phyloP scores from a whole-genome alignment of 805 yeast genomes.

The Jamesozyma rosinii region DNA sequence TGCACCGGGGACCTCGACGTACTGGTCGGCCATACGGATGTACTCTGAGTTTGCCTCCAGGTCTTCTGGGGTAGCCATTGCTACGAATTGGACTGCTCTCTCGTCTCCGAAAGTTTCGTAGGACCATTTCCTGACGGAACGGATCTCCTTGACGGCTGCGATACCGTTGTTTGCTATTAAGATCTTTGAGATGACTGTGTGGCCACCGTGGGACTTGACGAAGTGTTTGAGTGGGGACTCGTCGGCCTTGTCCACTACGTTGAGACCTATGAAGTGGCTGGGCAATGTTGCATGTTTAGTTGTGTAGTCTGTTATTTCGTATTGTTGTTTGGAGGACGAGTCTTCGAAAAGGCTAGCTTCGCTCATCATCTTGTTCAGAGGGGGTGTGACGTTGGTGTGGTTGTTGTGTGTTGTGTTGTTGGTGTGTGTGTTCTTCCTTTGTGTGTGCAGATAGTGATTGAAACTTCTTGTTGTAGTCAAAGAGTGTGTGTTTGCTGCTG shows the following conservation, averaged over 20 bases:
- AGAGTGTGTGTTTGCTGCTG: background rate
- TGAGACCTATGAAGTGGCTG: slow-evolving; percentile 70
- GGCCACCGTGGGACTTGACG: slow-evolving; percentile 81
- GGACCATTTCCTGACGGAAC: slow-evolving; percentile 97
- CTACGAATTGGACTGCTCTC: slow-evolving; percentile 85
- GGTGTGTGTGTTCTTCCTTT: no score
- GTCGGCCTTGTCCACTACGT: slow-evolving; percentile 67
- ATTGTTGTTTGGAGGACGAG: slow-evolving; percentile 23
- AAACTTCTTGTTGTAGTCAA: background rate
- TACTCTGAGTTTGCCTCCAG: slow-evolving; percentile 93
- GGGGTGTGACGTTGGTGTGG: background rate
- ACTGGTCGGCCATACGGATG: slow-evolving; percentile 98
- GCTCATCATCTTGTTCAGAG: slow-evolving; percentile 25
- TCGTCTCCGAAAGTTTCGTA: slow-evolving; percentile 98
- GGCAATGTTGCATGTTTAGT: slow-evolving; percentile 42
- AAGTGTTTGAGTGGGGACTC: slow-evolving; percentile 74
- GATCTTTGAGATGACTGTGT: slow-evolving; percentile 81
- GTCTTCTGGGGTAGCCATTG: slow-evolving; percentile 99
- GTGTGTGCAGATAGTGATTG: background rate
- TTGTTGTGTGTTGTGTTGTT: background rate
- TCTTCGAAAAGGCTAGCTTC: slow-evolving; percentile 36
- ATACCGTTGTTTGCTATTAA: slow-evolving; percentile 98
- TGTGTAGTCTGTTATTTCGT: slow-evolving; percentile 29
- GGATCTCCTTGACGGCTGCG: slow-evolving; percentile 96
- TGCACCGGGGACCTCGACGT: slow-evolving; percentile 97